Base-by-base conservation (phyloP, 495 filamentous ascomycete species). In the Staphylotrichum tortipilum region DNA sequence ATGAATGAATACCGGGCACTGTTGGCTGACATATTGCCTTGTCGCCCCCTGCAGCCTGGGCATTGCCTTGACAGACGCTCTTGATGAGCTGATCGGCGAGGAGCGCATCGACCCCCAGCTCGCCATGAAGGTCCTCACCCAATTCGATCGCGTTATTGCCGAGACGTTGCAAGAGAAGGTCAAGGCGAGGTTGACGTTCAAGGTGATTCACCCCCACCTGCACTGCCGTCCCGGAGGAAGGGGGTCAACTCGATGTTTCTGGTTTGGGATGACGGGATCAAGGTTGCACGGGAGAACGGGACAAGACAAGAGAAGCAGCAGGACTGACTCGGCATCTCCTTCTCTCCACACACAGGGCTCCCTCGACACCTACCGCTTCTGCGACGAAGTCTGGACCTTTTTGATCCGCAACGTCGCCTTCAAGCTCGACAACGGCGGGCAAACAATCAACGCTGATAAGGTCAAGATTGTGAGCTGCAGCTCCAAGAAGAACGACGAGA, bases 331-430 rank as follows among this genome's bases (percentile, higher is more conserved):
- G 24, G 36, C 24, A 8, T 34, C 37, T 47, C n/a, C n/a, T n/a
- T n/a, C n/a, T n/a, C n/a, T n/a, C n/a, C n/a, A 3, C n/a, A 0
- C 14, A 50, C 61, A 98, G 92, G 94, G 92, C 24, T 90, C 94
- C 57, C 82, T 99, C 39, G 92, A 99, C 67, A 99, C 94, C 24
- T 99, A 99, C 75, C 88, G 94, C 58, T 99, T 97, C 78, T 99
- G 94, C 75, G 94, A 99, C 69, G 94, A 99, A 73, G 94, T 99
- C 46, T 99, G 94, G 94, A 99, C 94, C 2, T 99, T 99, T 74
- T 77, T 97, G 53, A 92, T 99, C 70, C 96, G 96, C 68, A 90
- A 97, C 52, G 89, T 97, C 47, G 89, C 82, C 21, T 95, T 99
- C 78, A 97, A 97, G 71, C 82, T 99, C 68, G 88, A 95, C 53